Evolutionary conservation across 2,329 filamentous ascomycete genomes (phyloP).

Genomic region (Byssochlamys sp.): DNA sequence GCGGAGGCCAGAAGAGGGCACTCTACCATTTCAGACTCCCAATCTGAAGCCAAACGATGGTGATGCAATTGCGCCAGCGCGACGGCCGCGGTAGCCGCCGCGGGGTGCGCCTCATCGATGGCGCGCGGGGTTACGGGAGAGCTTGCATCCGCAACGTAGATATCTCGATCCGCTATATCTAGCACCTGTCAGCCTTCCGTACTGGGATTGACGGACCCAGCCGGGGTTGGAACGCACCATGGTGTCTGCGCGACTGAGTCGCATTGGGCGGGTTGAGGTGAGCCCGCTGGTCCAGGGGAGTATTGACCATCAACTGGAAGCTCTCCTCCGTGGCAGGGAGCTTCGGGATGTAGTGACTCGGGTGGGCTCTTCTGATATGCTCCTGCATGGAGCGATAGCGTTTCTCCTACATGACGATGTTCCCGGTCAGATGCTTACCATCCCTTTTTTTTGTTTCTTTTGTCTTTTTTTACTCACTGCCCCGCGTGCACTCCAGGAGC

Average conservation of each 20-base stretch:
- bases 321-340: slow-evolving; percentile 95
- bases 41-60: slow-evolving; percentile 65
- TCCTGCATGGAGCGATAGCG: slow-evolving; percentile 98
- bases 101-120: slow-evolving; percentile 58
- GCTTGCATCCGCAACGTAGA: slow-evolving; percentile 59
- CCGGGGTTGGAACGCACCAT: slow-evolving; percentile 21
- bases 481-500: neutral
- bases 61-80: slow-evolving; percentile 77
- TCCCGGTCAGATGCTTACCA: slow-evolving; percentile 17
- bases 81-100: slow-evolving; percentile 68
- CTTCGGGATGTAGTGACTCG: slow-evolving; percentile 94
- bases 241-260: slow-evolving; percentile 24
- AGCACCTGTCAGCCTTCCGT: slow-evolving; percentile 23
- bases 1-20: slow-evolving; percentile 9
- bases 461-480: neutral
- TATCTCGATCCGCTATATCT: slow-evolving; percentile 55
- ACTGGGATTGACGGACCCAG: neutral
- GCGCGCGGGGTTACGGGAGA: slow-evolving; percentile 59
- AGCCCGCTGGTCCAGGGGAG: slow-evolving; percentile 65
- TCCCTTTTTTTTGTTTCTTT: neutral
- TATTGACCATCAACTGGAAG: slow-evolving; percentile 92
- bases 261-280: slow-evolving; percentile 41
- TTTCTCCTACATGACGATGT: slow-evolving; percentile 59
- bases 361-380: slow-evolving; percentile 93
- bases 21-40: slow-evolving; percentile 68